phyloP scores from a whole-genome alignment of 768 basidiomycete genomes.

The Lentinula boryana region DNA sequence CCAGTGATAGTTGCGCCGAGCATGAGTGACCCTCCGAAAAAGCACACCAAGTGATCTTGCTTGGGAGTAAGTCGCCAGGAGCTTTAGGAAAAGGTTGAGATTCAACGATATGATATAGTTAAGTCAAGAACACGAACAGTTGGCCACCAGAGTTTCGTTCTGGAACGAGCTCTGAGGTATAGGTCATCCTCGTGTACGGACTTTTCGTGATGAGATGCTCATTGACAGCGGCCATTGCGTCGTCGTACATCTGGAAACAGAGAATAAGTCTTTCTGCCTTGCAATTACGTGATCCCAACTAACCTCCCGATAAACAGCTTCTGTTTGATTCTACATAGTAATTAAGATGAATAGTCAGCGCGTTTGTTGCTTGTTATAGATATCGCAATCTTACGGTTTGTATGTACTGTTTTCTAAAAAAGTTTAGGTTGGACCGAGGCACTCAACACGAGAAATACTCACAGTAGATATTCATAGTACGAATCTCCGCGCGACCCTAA shows the following conservation, averaged over 20 bases:
- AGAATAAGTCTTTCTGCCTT: neutral
- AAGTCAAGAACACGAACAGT: conserved; percentile 22
- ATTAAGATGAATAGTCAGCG: neutral
- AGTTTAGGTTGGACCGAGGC: neutral
- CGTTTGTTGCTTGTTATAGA: neutral
- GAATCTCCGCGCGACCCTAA: conserved; percentile 91
- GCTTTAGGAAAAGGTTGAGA: conserved; percentile 26
- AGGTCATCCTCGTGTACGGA: conserved; percentile 50
- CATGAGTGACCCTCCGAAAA: conserved; percentile 88
- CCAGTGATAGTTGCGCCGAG: conserved; percentile 77
- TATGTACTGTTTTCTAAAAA: conserved; percentile 65
- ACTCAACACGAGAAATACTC: conserved; percentile 15
- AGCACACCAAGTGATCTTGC: conserved; percentile 95
- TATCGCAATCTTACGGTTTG: conserved; percentile 53
- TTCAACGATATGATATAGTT: neutral
- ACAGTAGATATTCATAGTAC: conserved; percentile 90
- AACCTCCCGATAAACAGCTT: conserved; percentile 72
- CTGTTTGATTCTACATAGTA: conserved; percentile 53
- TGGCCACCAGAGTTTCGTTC: conserved; percentile 33
- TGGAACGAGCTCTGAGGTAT: conserved; percentile 80
- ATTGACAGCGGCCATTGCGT: conserved; percentile 80
- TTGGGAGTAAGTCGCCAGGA: conserved; percentile 76
- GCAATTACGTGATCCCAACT: conserved; percentile 13
- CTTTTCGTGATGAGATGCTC: conserved; percentile 66
- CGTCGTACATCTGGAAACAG: conserved; percentile 75